Evolutionary conservation across 2,329 filamentous ascomycete genomes (phyloP).

Genomic region (Biscogniauxia sp.): DNA sequence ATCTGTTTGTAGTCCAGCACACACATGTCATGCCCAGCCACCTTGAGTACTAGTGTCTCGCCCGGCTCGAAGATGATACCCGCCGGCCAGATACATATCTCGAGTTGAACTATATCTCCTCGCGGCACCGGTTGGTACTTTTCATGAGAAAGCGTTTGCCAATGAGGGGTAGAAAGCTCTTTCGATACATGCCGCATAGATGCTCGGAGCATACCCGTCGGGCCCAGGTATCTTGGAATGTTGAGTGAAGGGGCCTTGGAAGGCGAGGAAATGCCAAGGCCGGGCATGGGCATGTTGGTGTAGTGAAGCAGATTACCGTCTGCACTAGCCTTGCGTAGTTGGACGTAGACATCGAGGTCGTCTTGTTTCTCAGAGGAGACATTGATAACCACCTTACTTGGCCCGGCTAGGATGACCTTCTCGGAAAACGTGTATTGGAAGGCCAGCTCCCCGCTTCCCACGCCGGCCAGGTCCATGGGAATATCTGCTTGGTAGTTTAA

Average conservation of each 20-base stretch:
- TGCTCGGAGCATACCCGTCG: conserved; percentile 23
- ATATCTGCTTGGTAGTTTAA: conserved; percentile 7
- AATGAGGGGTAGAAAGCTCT: conserved; percentile 25
- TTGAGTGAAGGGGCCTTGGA: conserved; percentile 21
- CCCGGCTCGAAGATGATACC: conserved; percentile 30
- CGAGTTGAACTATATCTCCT: conserved; percentile 24
- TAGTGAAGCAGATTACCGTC: conserved; percentile 18
- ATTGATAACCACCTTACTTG: conserved; percentile 42
- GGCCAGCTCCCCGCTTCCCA: conserved; percentile 20
- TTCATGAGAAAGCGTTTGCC: conserved; percentile 27
- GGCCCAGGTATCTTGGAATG: conserved; percentile 26
- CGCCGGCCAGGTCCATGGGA: conserved; percentile 25
- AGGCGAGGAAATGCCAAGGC: background rate
- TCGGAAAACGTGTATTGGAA: conserved; percentile 38
- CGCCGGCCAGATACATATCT: conserved; percentile 31
- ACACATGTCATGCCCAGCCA: background rate
- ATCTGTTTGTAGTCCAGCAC: background rate
- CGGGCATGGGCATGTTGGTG: conserved; percentile 27
- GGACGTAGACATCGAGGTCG: conserved; percentile 42
- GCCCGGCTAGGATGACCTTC: conserved; percentile 38
- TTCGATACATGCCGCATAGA: conserved; percentile 25
- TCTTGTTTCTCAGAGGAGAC: conserved; percentile 39
- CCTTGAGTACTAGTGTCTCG: conserved; percentile 13
- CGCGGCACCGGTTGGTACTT: conserved; percentile 21
- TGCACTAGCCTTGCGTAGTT: conserved; percentile 36